Evolutionary conservation across 306 rosid genomes (phyloP), one percentile per base, ranked within the genome.

Genomic region (Urtica urens): DNA sequence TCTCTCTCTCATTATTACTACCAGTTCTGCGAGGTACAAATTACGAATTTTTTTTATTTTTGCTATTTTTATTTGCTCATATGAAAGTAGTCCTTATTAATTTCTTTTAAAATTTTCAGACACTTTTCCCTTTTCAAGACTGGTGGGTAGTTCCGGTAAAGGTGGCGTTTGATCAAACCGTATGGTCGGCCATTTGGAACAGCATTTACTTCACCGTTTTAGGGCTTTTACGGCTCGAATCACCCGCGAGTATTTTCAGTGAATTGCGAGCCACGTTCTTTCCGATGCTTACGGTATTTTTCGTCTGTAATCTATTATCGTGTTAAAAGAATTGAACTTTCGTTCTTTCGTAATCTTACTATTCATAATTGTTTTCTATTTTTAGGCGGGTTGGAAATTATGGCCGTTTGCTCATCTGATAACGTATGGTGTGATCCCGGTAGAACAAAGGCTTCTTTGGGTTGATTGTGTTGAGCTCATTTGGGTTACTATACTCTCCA

Each of bases 121-220:
- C 51, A 46, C 92, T 90, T 51, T 64, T 90, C 73, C 97, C 97
- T 64, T 81, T 68, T 70, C 75, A 81, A 68, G 97, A 66, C 70
- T 90, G 97, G 97, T 84, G 97, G 97, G 94, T 84, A 33, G 93
- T 90, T 74, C 97, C 94, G 66, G 95, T 50, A 35, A 84, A 84
- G 79, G 97, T 90, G 54, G 76, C 54, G 27, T 84, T 84, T 2
- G 97, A 90, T 49, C 95, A 90, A 77, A 90, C 97, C 2, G 74
- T 60, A 40, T 90, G 95, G 95, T 66, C 97, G 13, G 97, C 97
- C 12, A 34, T 79, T 68, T 90, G 97, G 97, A 90, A 90, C 79
- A 84, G 94, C 80, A 74, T 90, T 59, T 90, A 90, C 59, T 90
- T 60, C 61, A 68, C 68, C 0, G 87, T 57, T 51, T 72, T 90